Evolutionary conservation across 2,329 filamentous ascomycete genomes (phyloP).

Genomic region (Colletotrichum agaves): DNA sequence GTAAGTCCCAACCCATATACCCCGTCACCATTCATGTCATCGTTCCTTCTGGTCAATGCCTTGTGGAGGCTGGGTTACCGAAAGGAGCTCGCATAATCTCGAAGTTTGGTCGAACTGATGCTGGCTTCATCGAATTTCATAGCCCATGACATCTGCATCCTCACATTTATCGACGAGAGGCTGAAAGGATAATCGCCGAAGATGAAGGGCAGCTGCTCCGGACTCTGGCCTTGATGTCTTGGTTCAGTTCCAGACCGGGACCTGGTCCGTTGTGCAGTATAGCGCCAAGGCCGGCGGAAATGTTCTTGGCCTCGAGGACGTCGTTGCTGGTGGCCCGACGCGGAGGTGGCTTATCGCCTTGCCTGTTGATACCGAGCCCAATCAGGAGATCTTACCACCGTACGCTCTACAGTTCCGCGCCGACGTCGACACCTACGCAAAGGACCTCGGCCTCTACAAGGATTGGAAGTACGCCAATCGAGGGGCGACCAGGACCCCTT

Average conservation of each 20-base stretch:
- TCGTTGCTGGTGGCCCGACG: slow-evolving; percentile 49
- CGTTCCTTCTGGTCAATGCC: too few relatives aligned
- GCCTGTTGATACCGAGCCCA: slow-evolving; percentile 50
- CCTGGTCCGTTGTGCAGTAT: slow-evolving; percentile 43
- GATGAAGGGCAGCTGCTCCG: slow-evolving; percentile 43
- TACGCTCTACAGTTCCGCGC: slow-evolving; percentile 42
- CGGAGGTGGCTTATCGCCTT: slow-evolving; percentile 51
- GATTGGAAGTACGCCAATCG: slow-evolving; percentile 58
- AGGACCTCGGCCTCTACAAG: slow-evolving; percentile 44
- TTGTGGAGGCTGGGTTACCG: too few relatives aligned
- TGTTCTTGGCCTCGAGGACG: slow-evolving; percentile 45
- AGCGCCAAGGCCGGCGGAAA: slow-evolving; percentile 44
- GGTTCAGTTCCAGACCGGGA: slow-evolving; percentile 48
- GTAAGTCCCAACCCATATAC: neutral
- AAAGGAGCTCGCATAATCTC: too few relatives aligned
- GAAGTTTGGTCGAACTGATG: neutral
- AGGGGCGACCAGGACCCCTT: slow-evolving; percentile 51
- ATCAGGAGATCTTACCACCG: slow-evolving; percentile 46
- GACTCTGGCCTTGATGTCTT: slow-evolving; percentile 43
- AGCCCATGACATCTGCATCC: slow-evolving; percentile 42
- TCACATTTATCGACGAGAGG: slow-evolving; percentile 46
- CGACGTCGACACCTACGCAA: slow-evolving; percentile 42
- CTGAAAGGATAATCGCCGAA: slow-evolving; percentile 43
- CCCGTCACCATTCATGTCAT: too few relatives aligned
- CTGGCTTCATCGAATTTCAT: slow-evolving; percentile 5